phyloP scores from a whole-genome alignment of 2,329 filamentous ascomycete species.

The Pseudopithomyces chartarum region DNA sequence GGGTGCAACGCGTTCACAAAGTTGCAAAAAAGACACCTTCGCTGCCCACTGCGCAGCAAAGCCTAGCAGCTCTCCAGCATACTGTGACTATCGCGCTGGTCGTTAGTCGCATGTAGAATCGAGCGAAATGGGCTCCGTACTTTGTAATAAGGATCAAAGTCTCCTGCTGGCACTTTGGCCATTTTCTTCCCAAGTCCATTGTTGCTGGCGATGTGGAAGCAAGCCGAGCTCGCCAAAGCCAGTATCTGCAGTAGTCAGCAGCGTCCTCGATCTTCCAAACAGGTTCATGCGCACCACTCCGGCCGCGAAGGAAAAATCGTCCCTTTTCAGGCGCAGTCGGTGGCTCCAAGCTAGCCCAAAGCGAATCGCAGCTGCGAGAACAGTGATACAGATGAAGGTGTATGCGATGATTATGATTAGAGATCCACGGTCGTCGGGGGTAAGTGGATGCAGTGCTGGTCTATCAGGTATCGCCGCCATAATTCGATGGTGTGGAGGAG shows the following conservation, averaged over 20 bases:
- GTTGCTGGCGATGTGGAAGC: slow-evolving; percentile 15
- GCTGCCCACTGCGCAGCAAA: slow-evolving; percentile 15
- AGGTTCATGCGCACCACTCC: slow-evolving; percentile 9
- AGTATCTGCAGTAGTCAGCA: slow-evolving; percentile 7
- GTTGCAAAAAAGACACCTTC: slow-evolving; percentile 14
- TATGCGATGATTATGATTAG: slow-evolving; percentile 21
- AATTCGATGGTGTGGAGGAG: not conserved
- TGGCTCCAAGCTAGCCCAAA: slow-evolving; percentile 15
- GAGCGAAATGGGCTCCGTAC: not conserved
- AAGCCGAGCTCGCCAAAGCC: slow-evolving; percentile 14
- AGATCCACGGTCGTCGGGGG: slow-evolving; percentile 14
- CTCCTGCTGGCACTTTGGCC: slow-evolving; percentile 1
- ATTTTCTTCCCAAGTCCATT: slow-evolving; percentile 18
- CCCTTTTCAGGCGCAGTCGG: slow-evolving; percentile 15
- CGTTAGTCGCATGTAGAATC: not conserved
- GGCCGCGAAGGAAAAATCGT: slow-evolving; percentile 13
- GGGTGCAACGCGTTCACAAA: slow-evolving; percentile 18
- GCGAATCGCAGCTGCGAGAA: slow-evolving; percentile 12
- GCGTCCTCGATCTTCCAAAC: not conserved
- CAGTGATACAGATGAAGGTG: slow-evolving; percentile 16
- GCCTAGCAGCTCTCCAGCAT: slow-evolving; percentile 11
- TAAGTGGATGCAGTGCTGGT: slow-evolving; percentile 14
- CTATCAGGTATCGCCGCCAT: slow-evolving; percentile 8
- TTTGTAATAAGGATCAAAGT: slow-evolving; percentile 14
- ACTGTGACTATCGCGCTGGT: slow-evolving; percentile 12